Conservation (phyloP, 164 flowering plant species). For the Magnolia kwangsiensis region DNA sequence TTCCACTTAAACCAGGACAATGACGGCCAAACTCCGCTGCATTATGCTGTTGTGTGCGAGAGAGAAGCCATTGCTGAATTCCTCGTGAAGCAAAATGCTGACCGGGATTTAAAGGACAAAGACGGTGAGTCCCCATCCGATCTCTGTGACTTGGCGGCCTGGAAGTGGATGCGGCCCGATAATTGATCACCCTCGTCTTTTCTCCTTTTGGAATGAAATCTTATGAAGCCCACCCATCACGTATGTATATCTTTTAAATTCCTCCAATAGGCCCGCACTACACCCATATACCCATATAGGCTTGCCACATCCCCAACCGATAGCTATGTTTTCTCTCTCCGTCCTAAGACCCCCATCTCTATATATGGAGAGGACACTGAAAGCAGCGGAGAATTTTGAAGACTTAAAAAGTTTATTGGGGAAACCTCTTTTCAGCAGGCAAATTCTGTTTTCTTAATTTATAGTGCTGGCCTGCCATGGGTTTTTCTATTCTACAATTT, state of each 20-base stretch:
- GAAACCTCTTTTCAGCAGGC: no score
- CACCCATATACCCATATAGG: no score
- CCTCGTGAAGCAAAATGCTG: slow-evolving; percentile 78
- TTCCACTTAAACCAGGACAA: slow-evolving; percentile 45
- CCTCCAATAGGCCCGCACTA: background rate
- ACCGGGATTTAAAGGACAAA: slow-evolving; percentile 45
- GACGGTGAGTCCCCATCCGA: slow-evolving; percentile 65
- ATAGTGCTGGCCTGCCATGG: no score
- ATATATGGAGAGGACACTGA: no score
- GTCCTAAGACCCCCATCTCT: no score
- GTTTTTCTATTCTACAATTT: no score
- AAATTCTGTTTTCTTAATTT: no score
- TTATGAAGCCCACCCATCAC: background rate
- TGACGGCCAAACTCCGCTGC: slow-evolving; percentile 92
- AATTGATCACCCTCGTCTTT: background rate
- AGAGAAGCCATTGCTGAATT: slow-evolving; percentile 73
- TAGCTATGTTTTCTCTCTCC: no score
- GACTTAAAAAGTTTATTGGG: no score
- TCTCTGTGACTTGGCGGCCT: slow-evolving; percentile 46
- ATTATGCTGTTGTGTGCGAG: slow-evolving; percentile 87
- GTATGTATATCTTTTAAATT: background rate
- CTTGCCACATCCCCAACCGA: no score
- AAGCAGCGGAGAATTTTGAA: no score
- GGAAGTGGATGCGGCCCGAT: slow-evolving; percentile 58
- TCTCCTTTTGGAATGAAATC: background rate